Base-by-base conservation (phyloP, 1,139 yeast species). In the Pichia inconspicua region DNA sequence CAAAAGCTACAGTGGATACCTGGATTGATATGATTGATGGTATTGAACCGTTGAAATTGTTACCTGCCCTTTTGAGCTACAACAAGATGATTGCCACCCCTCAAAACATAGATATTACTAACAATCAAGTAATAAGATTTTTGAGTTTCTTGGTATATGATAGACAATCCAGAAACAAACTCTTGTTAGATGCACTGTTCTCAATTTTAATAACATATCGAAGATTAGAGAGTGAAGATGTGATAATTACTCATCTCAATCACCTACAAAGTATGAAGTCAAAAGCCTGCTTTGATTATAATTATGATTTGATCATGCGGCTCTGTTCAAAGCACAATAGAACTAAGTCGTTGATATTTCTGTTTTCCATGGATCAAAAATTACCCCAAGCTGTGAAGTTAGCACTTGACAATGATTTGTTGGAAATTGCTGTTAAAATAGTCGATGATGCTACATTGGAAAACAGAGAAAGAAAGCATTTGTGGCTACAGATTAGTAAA, bases 361-460 rank as follows among this genome's bases (percentile, higher is more conserved):
- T 92, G 34, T 79, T 85, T 56, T 78, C 90, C 1, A 72, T 78
- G 49, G 68, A 87, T 69, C 78, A 74, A 5, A 71, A 84, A 44
- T 86, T 74, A 60, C 95, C 87, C 52, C 92, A 86, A 51, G 97
- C 97, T 0, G 79, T 90, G 39, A 72, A 74, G 45, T 63, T 90
- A 51, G 94, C 97, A 0, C 68, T 92, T 40, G 72, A 76, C 5
- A 69, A 81, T 54, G 77, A 78, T 43, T 69, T 84, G 58, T 67
- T 82, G 8, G 83, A 82, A 22, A 70, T 80, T 43, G 95, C 87
- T 0, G 73, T 74, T 42, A 59, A 67, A 6, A 73, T 79, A 15
- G 84, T 84, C 0, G 81, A 79, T 50, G 72, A 72, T 49, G 75
- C 78, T 3, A 63, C 65, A 5, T 72, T 41, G 5, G 72, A 73